Evolutionary conservation across 257 asterid genomes (phyloP).

Genomic region (Penstemon barbatus): DNA sequence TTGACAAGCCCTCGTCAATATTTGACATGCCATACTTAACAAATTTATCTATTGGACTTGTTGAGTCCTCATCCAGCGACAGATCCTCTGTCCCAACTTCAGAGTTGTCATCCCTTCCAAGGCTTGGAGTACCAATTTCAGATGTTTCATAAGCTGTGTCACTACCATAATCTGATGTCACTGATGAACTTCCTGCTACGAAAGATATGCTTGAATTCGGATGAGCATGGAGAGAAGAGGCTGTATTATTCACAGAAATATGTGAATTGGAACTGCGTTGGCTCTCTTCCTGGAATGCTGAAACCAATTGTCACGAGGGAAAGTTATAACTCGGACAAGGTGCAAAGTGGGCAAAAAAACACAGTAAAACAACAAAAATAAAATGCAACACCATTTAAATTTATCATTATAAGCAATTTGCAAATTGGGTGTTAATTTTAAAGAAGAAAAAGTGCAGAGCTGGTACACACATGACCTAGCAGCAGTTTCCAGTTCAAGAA

Average conservation of each 20-base stretch:
- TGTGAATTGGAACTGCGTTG: constrained; percentile 51
- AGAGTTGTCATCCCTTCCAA: constrained; percentile 78
- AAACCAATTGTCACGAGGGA: constrained; percentile 28
- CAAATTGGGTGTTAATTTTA: background rate
- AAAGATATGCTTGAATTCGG: constrained; percentile 50
- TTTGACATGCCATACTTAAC: constrained; percentile 92
- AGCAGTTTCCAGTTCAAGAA: constrained; percentile 97
- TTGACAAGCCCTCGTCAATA: constrained; percentile 90
- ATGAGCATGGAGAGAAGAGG: constrained; percentile 48
- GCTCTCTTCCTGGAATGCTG: constrained; percentile 90
- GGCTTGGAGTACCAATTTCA: constrained; percentile 72
- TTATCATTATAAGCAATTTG: too few relatives aligned
- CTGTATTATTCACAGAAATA: constrained; percentile 42
- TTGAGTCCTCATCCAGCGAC: constrained; percentile 60
- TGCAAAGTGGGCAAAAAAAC: constrained; percentile 2
- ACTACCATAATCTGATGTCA: constrained; percentile 85
- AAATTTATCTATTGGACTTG: constrained; percentile 85
- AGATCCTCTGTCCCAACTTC: constrained; percentile 78
- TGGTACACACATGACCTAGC: constrained; percentile 80
- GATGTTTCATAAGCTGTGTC: constrained; percentile 91
- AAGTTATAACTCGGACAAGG: constrained; percentile 16
- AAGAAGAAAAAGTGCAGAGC: constrained; percentile 17
- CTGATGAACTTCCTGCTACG: constrained; percentile 62
- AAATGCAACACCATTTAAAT: constrained; percentile 19
- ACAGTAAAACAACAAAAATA: constrained; percentile 8